These are phyloP conservation scores for Paraleonurus japonicus DNA, from an alignment of 257 asterid species.

Conservation along the genomic window DNA sequence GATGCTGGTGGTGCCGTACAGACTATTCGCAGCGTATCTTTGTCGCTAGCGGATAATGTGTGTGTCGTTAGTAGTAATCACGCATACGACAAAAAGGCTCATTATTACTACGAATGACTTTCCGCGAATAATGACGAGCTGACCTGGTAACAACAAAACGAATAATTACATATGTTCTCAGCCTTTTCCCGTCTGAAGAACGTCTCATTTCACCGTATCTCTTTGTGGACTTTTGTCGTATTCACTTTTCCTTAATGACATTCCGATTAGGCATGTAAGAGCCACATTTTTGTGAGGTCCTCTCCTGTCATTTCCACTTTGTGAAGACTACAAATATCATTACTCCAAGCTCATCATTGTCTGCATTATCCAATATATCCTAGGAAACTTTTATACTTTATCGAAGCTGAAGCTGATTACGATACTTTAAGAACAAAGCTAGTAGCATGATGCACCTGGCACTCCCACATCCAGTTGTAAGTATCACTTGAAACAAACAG, in stretches of 20 bases:
- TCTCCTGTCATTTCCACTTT: not conserved
- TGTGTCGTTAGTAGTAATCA: not conserved
- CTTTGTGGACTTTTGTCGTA: not conserved
- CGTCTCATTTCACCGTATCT: not conserved
- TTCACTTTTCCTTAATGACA: not conserved
- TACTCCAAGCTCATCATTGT: not conserved
- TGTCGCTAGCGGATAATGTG: slow-evolving; percentile 1
- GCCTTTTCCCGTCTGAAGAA: not conserved
- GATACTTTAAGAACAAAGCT: not conserved
- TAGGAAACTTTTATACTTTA: not conserved
- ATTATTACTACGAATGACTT: not conserved
- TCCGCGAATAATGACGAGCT: not conserved
- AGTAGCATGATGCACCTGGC: not conserved
- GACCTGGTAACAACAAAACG: not conserved
- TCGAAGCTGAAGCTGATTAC: not conserved
- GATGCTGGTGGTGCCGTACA: not conserved
- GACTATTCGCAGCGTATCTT: not conserved
- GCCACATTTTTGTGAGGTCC: not conserved
- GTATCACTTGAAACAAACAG: not conserved
- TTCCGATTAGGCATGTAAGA: not conserved
- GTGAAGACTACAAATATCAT: not conserved
- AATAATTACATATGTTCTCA: not conserved
- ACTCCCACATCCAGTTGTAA: not conserved
- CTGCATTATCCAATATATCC: not conserved
- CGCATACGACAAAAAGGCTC: not conserved